phyloP scores from a whole-genome alignment of 2,329 filamentous ascomycete genomes.

The Chaetomium globosum region DNA sequence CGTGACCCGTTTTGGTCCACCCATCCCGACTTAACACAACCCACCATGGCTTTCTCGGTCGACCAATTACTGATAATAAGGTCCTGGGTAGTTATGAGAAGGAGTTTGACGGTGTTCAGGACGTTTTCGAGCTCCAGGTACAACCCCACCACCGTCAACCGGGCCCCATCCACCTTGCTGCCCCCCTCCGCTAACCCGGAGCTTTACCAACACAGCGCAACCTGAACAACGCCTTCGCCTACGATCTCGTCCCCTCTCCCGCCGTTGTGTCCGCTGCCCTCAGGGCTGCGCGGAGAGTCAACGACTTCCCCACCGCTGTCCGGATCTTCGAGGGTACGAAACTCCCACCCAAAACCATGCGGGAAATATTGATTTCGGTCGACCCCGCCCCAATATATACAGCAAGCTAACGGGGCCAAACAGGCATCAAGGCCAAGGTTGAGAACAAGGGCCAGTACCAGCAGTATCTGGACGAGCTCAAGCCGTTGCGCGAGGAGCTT shows the following conservation, averaged over 20 bases:
- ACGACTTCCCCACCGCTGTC: slow-evolving; percentile 97
- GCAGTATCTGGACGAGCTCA: slow-evolving; percentile 91
- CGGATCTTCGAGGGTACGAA: slow-evolving; percentile 93
- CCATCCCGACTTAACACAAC: slow-evolving; percentile 14
- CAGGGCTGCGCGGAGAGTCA: slow-evolving; percentile 91
- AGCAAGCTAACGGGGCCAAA: slow-evolving; percentile 16
- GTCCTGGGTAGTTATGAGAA: slow-evolving; percentile 82
- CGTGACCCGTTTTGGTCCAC: slow-evolving; percentile 21
- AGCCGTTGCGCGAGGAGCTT: slow-evolving; percentile 89
- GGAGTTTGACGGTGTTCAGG: slow-evolving; percentile 96
- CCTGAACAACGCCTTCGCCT: slow-evolving; percentile 99
- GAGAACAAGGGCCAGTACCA: slow-evolving; percentile 98
- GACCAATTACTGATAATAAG: slow-evolving; percentile 46
- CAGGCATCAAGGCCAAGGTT: slow-evolving; percentile 98
- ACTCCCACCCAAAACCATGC: slow-evolving; percentile 12
- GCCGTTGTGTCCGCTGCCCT: slow-evolving; percentile 89
- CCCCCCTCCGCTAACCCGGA: slow-evolving; percentile 27
- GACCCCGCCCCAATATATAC: neutral
- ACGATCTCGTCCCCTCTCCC: slow-evolving; percentile 96
- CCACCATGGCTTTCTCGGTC: slow-evolving; percentile 18
- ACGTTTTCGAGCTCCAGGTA: slow-evolving; percentile 99
- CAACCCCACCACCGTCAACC: slow-evolving; percentile 37
- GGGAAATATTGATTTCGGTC: slow-evolving; percentile 17
- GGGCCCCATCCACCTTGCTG: neutral
- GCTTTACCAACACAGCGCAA: slow-evolving; percentile 63